Evolutionary conservation across 805 yeast genomes (phyloP), one percentile per base, ranked within the genome.

Genomic region (Priceomyces fermenticarens): DNA sequence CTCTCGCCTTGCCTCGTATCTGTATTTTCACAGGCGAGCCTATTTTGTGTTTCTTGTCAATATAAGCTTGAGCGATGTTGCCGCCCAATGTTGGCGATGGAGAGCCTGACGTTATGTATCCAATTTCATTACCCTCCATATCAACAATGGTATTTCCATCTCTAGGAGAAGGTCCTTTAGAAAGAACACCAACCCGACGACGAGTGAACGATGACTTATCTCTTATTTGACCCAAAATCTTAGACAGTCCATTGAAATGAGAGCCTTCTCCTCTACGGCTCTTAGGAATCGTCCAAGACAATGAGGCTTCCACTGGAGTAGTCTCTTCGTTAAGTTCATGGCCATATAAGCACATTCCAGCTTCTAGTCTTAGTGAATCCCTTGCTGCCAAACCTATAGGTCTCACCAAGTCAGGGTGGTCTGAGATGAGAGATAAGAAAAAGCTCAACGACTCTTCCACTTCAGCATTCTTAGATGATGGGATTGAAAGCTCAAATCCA

Each of bases 341-440:
- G 2, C 99, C 99, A 55, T 93, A 93, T 41, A 93, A 73, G 65
- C 99, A 93, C 97, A 93, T 87, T 26, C 99, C 99, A 3, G 99
- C 99, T 69, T 93, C 99, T 39, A 93, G 70, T 57, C 99, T 80
- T 50, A 93, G 73, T 9, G 97, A 87, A 62, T 93, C 99, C 63
- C 99, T 82, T 2, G 99, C 98, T n/a, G 98, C 99, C 38, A 93
- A 78, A 3, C 99, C 99, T 52, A 89, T 87, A 30, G 97, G 96
- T 59, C 78, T 80, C 36, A 88, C 87, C 10, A 68, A 60, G 3
- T 75, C 75, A 57, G 80, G 70, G 42, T 60, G 55, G 30, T 75
- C 73, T 38, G 66, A 73, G 32, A 87, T 62, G 38, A 88, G 64
- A 5, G 76, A 70, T 43, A 75, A 65, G 33, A 93, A 80, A 50